Evolutionary conservation across 805 yeast species (phyloP).

Genomic region (Metschnikowia shivogae): DNA sequence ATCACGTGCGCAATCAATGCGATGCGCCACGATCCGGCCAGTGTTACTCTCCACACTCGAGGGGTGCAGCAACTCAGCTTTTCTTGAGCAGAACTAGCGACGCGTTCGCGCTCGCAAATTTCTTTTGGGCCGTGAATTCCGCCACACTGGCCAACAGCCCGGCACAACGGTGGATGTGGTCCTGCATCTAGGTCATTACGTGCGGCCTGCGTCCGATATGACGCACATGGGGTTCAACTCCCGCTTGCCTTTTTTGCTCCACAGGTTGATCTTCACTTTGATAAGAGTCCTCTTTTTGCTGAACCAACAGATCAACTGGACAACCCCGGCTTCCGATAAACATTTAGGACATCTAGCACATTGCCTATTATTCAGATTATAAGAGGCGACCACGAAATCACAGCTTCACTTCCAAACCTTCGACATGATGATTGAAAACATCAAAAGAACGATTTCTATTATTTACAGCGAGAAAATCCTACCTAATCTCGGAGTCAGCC

Average conservation of each 20-base stretch:
- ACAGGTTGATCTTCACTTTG: too few species aligned
- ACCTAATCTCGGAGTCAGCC: conserved; percentile 46
- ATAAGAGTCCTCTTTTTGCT: too few species aligned
- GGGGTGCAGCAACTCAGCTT: not conserved
- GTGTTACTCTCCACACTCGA: not conserved
- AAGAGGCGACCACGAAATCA: too few species aligned
- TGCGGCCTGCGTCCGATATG: not conserved
- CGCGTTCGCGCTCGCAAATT: not conserved
- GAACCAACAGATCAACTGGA: too few species aligned
- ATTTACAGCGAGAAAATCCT: conserved; percentile 7
- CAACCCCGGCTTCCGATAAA: too few species aligned
- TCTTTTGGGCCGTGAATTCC: too few species aligned
- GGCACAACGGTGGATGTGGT: not conserved
- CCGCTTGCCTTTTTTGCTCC: not conserved
- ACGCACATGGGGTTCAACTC: not conserved
- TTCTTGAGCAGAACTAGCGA: not conserved
- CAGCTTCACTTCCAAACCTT: too few species aligned
- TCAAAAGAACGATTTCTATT: not conserved
- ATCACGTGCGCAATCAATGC: not conserved
- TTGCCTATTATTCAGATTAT: too few species aligned
- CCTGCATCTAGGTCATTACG: not conserved
- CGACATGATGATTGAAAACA: conserved; percentile 1
- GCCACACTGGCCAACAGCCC: not conserved
- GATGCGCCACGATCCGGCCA: not conserved
- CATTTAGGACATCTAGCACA: too few species aligned